Base-by-base conservation (phyloP, 225 moss, liverwort and hornwort species). In the Antitrichia curtipendula region DNA sequence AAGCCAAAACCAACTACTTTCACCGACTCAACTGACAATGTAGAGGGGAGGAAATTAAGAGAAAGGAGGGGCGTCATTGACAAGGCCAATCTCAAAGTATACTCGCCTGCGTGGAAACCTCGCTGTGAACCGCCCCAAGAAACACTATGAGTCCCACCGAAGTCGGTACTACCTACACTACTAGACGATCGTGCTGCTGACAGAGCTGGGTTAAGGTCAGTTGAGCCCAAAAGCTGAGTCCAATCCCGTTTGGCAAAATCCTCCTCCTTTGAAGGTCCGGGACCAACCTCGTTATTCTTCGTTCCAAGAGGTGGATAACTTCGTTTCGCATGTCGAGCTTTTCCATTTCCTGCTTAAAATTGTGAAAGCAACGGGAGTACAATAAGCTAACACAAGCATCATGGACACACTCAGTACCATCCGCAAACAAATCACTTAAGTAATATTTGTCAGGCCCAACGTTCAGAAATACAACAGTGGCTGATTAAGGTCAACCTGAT, bases 211-310 rank as follows among this genome's bases (percentile, higher is more conserved):
- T 86, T 90, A 49, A 94, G 91, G 59, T 94, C 95, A 41, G 87
- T 52, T 86, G 95, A 95, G 56, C 95, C 93, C 90, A 96, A 87
- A 68, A 96, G 92, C 71, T 96, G 94, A 82, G 96, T 91, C 96
- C 96, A 96, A 85, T 96, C 96, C 80, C 92, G 94, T 85, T 93
- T 93, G 50, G 90, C 91, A 56, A 94, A 92, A 71, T 90, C 91
- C 68, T 92, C 89, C 81, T 89, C 89, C 80, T 89, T 91, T 5
- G 91, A 80, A 80, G 86, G 85, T 60, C 62, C 79, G 32, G 84
- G 75, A 77, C 43, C 88, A 87, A 69, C 88, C 75, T 90, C 93
- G 54, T 36, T 82, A 53, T 53, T 88, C 75, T 90, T 90, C 60
- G 88, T 27, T 75, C 90, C 94, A 41, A 88, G 81, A 78, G 83